phyloP scores from a whole-genome alignment of 1,139 yeast genomes.

The Torulaspora pretoriensis region DNA sequence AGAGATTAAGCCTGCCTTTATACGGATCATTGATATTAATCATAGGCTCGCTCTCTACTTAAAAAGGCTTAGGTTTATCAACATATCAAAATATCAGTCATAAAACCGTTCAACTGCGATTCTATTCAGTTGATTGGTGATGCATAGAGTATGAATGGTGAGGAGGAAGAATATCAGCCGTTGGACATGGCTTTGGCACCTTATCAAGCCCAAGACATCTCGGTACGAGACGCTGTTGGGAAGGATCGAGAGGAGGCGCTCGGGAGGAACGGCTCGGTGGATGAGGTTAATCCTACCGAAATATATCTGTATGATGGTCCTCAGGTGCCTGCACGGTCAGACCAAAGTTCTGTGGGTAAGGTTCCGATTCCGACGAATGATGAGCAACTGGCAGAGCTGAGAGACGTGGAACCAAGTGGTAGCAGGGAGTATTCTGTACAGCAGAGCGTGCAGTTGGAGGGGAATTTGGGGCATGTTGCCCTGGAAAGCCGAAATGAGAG shows the following conservation, averaged over 20 bases:
- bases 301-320: conserved; percentile 23
- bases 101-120: neutral
- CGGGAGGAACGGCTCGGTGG: conserved; percentile 1
- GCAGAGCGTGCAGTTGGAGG: conserved; percentile 1
- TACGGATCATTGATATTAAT: conserved; percentile 1
- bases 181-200: conserved; percentile 14
- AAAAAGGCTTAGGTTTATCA: neutral
- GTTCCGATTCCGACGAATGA: neutral
- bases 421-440: neutral
- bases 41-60: neutral
- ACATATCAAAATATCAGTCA: neutral
- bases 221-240: conserved; percentile 5
- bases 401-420: neutral
- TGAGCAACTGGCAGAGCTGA: neutral
- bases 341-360: neutral
- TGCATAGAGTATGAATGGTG: conserved; percentile 13
- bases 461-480: neutral
- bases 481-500: conserved; percentile 1
- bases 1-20: neutral
- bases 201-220: conserved; percentile 12
- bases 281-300: conserved; percentile 14
- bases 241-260: conserved; percentile 5
- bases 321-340: conserved; percentile 7
- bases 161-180: conserved; percentile 17
- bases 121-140: conserved; percentile 1